Conservation (phyloP, 805 yeast genomes). For the Lipomyces sp. region DNA sequence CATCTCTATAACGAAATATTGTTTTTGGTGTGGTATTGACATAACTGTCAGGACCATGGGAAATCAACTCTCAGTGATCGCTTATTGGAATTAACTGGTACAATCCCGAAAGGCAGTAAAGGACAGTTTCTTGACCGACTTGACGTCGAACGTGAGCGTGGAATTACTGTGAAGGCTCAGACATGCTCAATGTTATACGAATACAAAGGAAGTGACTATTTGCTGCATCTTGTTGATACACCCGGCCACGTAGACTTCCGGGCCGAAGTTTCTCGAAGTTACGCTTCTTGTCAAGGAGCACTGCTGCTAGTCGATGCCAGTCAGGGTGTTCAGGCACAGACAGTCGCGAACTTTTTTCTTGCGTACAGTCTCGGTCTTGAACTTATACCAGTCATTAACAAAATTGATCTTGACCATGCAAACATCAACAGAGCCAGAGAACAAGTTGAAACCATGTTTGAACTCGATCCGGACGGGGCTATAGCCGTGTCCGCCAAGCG, state of each 20-base stretch:
- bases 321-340: constrained; percentile 96
- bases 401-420: constrained; percentile 85
- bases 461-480: constrained; percentile 67
- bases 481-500: constrained; percentile 90
- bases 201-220: constrained; percentile 64
- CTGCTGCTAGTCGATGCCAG: constrained; percentile 85
- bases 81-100: constrained; percentile 82
- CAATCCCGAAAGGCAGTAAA: constrained; percentile 62
- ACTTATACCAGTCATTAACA: constrained; percentile 84
- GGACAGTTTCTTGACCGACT: constrained; percentile 87
- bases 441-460: constrained; percentile 83
- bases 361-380: constrained; percentile 83
- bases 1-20: too few relatives aligned
- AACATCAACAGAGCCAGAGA: constrained; percentile 75
- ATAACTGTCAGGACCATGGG: constrained; percentile 49
- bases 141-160: constrained; percentile 94
- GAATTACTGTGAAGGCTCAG: constrained; percentile 95
- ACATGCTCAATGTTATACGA: constrained; percentile 90
- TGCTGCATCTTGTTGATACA: constrained; percentile 88
- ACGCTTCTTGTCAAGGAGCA: constrained; percentile 96
- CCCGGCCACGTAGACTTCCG: constrained; percentile 98
- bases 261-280: constrained; percentile 87
- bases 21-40: too few relatives aligned
- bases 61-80: constrained; percentile 89
- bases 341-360: constrained; percentile 87